These are phyloP conservation scores for Borovskyia barvae DNA, from an alignment of 208 protist species.

Conservation along the genomic window DNA sequence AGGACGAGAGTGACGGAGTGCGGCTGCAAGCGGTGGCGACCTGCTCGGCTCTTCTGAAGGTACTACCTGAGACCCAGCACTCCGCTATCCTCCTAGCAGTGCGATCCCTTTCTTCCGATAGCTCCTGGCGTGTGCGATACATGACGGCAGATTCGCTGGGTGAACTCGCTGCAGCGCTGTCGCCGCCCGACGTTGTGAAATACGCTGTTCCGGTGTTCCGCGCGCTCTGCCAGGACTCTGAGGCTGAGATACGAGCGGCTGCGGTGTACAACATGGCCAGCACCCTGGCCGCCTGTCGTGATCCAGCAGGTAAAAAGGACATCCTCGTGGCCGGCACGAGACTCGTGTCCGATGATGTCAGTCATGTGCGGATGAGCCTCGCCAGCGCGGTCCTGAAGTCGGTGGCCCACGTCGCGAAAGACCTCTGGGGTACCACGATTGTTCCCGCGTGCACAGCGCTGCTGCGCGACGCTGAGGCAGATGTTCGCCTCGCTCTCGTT, in stretches of 20 bases:
- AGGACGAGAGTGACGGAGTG: slow-evolving; percentile 97
- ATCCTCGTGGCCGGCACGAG: slow-evolving; percentile 70
- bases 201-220: slow-evolving; percentile 72
- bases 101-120: slow-evolving; percentile 80
- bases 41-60: slow-evolving; percentile 81
- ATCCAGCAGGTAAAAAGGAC: slow-evolving; percentile 61
- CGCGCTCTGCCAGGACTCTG: slow-evolving; percentile 73
- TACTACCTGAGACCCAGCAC: slow-evolving; percentile 83
- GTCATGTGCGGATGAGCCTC: slow-evolving; percentile 85
- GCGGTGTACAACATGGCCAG: slow-evolving; percentile 82
- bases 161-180: slow-evolving; percentile 51
- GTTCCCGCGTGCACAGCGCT: slow-evolving; percentile 79
- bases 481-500: slow-evolving; percentile 83
- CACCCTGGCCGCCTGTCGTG: slow-evolving; percentile 56
- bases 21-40: slow-evolving; percentile 95
- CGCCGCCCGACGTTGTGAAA: slow-evolving; percentile 59
- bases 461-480: slow-evolving; percentile 73
- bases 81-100: slow-evolving; percentile 81
- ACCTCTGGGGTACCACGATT: slow-evolving; percentile 73
- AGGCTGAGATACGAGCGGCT: slow-evolving; percentile 85
- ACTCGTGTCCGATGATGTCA: slow-evolving; percentile 66
- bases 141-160: slow-evolving; percentile 96
- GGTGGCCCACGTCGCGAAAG: slow-evolving; percentile 66
- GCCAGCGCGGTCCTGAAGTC: slow-evolving; percentile 80
- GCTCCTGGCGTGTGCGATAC: slow-evolving; percentile 98